Base-by-base conservation (phyloP, 331 rosid species). In the Cydonia oblonga region DNA sequence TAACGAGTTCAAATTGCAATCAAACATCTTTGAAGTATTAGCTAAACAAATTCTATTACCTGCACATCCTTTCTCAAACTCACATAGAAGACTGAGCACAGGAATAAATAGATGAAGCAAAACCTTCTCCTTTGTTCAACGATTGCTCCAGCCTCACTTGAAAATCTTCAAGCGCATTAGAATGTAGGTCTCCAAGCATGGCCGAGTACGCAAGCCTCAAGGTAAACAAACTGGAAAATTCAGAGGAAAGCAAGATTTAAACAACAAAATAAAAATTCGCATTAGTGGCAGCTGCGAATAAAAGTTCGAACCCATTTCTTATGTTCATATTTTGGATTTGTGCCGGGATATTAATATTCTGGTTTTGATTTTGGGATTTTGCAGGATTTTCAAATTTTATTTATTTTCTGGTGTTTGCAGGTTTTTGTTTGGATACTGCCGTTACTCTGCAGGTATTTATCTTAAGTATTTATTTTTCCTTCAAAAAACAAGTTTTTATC, bases 111-210 rank as follows among this genome's bases (percentile, higher is more conserved):
- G 96, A 68, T 62, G 89, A 81, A 67, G 96, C 89, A 59, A 89
- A 93, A 49, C 89, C 90, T 85, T 84, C 98, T 80, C 96, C 97
- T 19, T 80, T 83, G 18, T 75, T 85, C 72, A 91, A 76, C 22
- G 96, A 81, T 52, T 77, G 84, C 61, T 87, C 91, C 73, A 93
- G 79, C 72, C 84, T 79, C 59, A 66, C 66, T 89, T 93, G 89
- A 53, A 91, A 93, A 78, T 68, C 75, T 10, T 86, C 89, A 14
- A 85, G 76, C 35, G 89, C 85, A 69, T 73, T 77, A 79, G 87
- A 65, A 25, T 89, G 87, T 32, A 93, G 78, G 79, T 86, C 96
- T 57, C 96, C 97, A 44, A 93, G 58, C 87, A 87, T 58, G 61
- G 87, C 69, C 46, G 80, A 73, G 80, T 83, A 88, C 15, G 87